Conservation (phyloP, 202 grass and related monocot species). For the Schoenoplectus tabernaemontani region DNA sequence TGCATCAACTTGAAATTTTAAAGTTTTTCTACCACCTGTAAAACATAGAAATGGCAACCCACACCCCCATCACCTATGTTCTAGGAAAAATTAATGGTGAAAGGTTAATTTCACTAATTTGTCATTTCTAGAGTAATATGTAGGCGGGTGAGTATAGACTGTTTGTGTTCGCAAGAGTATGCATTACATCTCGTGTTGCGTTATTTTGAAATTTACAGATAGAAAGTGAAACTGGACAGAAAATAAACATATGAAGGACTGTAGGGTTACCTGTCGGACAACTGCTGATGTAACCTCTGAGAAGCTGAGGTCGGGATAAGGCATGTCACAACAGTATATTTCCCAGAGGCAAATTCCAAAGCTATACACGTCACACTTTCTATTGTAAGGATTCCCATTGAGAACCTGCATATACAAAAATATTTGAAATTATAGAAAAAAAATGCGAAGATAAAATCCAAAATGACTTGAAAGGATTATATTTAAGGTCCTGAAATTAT, state of each 20-base stretch:
- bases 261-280: conserved; percentile 65
- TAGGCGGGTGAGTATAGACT: not conserved
- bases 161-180: too few species aligned
- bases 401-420: conserved; percentile 57
- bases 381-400: conserved; percentile 91
- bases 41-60: not conserved
- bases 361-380: conserved; percentile 98
- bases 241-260: not conserved
- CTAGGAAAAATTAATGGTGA: too few species aligned
- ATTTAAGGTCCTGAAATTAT: not conserved
- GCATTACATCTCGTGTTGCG: not conserved
- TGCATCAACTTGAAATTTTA: not conserved
- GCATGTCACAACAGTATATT: conserved; percentile 98
- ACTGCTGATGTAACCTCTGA: conserved; percentile 95
- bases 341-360: conserved; percentile 98
- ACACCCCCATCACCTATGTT: not conserved
- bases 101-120: not conserved
- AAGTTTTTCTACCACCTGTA: not conserved
- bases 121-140: not conserved
- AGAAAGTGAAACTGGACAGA: not conserved
- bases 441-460: not conserved
- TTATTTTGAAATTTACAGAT: not conserved
- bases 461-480: not conserved
- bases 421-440: not conserved
- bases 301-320: conserved; percentile 95